Evolutionary conservation across 2,329 filamentous ascomycete species (phyloP), one percentile per base, ranked within the genome.

Genomic region (Curvularia eragrostidis): DNA sequence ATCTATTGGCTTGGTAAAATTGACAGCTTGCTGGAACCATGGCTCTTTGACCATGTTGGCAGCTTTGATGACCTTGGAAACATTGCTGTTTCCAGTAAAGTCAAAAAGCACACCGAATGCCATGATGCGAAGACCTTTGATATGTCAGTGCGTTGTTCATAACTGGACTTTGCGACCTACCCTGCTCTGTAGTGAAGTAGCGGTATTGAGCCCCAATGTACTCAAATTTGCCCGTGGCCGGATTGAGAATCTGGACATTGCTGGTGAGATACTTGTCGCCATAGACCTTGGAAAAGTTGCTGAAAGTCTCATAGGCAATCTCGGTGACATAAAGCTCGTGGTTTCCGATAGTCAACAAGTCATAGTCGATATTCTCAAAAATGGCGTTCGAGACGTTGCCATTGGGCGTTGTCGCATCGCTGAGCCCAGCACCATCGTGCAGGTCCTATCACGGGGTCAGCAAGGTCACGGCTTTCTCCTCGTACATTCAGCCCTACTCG

Each of bases 311-410:
- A 59, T 88, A 87, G 1, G 87, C 83, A 49, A 89, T 82, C 28
- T 85, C 82, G 9, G 83, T 82, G 9, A 87, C 80, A 67, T 89
- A 89, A 6, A 90, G 81, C 75, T 89, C 87, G 64, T 90, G 87
- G 68, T 89, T 89, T 2, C 85, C 83, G 55, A 84, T 83, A 2
- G 82, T 81, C 39, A 85, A 73, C 23, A 85, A 62, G 64, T 85
- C 83, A 62, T 85, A 85, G 56, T 84, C 80, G 28, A 84, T 62
- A 15, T 81, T 80, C 65, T 83, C 76, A 62, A 84, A 85, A 48
- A 85, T 79, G 1, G 76, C 76, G 58, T 83, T 84, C 1, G 84
- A 85, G 21, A 85, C 62, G 39, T 79, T 75, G 42, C 85, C 87
- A 60, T 88, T 86, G 2, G 82, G 82, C 1, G 71, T 75, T 0